Base-by-base conservation (phyloP, 495 filamentous ascomycete species). In the Aeminium ludgeri region DNA sequence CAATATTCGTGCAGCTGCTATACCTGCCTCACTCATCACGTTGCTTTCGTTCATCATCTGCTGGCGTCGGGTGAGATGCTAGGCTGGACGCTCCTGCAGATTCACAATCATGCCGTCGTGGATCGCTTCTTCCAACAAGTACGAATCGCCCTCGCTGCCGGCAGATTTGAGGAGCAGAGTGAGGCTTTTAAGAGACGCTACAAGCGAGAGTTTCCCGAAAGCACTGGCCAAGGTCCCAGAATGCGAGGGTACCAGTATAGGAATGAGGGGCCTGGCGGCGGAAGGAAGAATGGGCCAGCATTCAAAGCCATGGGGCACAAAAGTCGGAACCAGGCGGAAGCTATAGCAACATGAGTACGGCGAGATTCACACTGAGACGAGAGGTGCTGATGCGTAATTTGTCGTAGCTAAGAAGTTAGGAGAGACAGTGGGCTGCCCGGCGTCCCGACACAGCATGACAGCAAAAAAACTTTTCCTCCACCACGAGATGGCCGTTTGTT, bases 41-140 rank as follows among this genome's bases (percentile, higher is more conserved):
- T 74, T 5, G 87, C 91, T 1, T 96, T 79, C 59, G 48, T 96
- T 25, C 77, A 84, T 44, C 91, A 97, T 55, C 69, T 97, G 4
- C 68, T 97, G 3, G 57, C 65, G 12, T 83, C 89, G 0, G 86
- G 85, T 49, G 89, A 97, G 58, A 95, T 97, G 91, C 74, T 93
- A 2, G 87, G 74, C 18, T 97, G 89, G 89, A 80, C 82, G 2
- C 67, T 97, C 11, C 63, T 97, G 19, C 86, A 94, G 56, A 66
- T 92, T 10, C 89, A 97, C 60, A 97, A 97, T 55, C 70, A 82
- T 50, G 66, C 75, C 20, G 59, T 80, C 1, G 55, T 92, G 34
- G 66, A 74, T 38, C 31, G 53, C 0, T 96, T 97, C 65, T 94
- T 96, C 55, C 55, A 64, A 0, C 64, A 64, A 0, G 65, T 92